Evolutionary conservation across 495 filamentous ascomycete genomes (phyloP), one percentile per base, ranked within the genome.

Genomic region (Lophiotrema nucula): DNA sequence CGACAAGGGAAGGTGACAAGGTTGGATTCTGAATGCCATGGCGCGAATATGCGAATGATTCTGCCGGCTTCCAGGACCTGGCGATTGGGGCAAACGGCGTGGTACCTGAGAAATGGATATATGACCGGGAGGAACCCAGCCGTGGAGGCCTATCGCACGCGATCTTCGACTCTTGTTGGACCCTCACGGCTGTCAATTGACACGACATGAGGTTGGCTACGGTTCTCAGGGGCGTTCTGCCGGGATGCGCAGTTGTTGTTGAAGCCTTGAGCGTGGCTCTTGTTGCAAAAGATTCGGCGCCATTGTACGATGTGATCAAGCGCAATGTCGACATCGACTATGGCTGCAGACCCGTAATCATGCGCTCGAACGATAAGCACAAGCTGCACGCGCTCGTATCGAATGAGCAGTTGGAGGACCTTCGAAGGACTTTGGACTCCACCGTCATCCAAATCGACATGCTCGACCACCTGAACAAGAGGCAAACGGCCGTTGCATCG

Each of bases 281-380:
- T 13, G 13, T 1, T 1, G 35, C 55, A 13, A 52, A 46, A 16
- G 55, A 58, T 6, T 13, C 37, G 2, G 25, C 11, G 13, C 15
- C 44, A 13, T 44, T 58, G 11, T 46, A 58, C 55, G n/a, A 45
- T 2, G 28, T 51, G 27, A 52, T 58, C 21, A 10, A 18, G 1
- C 6, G 37, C 22, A 43, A 58, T 24, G 37, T 1, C 25, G 47
- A 58, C 4, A 19, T 58, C 25, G 55, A 58, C 47, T 51, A 58
- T 58, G 55, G 55, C 22, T 58, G 55, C 55, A 23, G 47, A 4
- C 47, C 55, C n/a, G 39, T 51, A 1, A 27, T 58, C 13, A 1
- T 51, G 35, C 55, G 46, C 39, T 48, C 22, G 23, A 44, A 51
- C 10, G 16, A 16, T 19, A 47, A 58, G 47, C 46, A 58, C 47